These are phyloP conservation scores for Diutina siamensis DNA, from an alignment of 1,139 yeast genomes.

Conservation along the genomic window DNA sequence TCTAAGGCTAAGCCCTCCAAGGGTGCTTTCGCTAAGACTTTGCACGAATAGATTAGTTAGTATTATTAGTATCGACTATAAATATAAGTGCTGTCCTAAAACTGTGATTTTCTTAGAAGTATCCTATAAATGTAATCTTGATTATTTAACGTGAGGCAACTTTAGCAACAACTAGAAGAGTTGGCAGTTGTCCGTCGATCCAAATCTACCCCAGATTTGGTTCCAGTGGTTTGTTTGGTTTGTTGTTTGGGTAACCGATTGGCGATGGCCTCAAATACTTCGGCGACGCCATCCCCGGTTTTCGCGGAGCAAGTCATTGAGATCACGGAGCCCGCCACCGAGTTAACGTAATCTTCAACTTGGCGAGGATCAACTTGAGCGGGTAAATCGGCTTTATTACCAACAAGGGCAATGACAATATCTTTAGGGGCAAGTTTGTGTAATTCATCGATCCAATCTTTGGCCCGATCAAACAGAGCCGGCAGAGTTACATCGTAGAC, in stretches of 20 bases:
- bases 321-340: background rate
- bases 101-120: background rate
- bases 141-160: background rate
- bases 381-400: slow-evolving; percentile 17
- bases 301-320: slow-evolving; percentile 28
- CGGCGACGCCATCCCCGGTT: slow-evolving; percentile 35
- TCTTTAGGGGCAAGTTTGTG: slow-evolving; percentile 83
- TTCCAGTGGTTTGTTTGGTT: background rate
- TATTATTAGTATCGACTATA: background rate
- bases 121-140: background rate
- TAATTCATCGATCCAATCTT: slow-evolving; percentile 91
- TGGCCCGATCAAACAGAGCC: slow-evolving; percentile 78
- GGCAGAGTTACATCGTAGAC: slow-evolving; percentile 19
- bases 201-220: background rate
- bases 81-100: no score
- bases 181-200: background rate
- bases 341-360: background rate
- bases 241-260: slow-evolving; percentile 31
- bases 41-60: slow-evolving; percentile 32
- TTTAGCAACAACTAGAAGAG: background rate
- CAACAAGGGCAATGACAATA: slow-evolving; percentile 69
- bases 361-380: background rate
- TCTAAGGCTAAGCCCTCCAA: slow-evolving; percentile 55
- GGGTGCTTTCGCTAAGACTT: slow-evolving; percentile 58
- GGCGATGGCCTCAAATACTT: slow-evolving; percentile 30